A percentile compares a stretch with the other conserved stretches of the same genome.
phyloP scores from a whole-genome alignment of 306 rosid species.

The Arachis hypogaea region DNA sequence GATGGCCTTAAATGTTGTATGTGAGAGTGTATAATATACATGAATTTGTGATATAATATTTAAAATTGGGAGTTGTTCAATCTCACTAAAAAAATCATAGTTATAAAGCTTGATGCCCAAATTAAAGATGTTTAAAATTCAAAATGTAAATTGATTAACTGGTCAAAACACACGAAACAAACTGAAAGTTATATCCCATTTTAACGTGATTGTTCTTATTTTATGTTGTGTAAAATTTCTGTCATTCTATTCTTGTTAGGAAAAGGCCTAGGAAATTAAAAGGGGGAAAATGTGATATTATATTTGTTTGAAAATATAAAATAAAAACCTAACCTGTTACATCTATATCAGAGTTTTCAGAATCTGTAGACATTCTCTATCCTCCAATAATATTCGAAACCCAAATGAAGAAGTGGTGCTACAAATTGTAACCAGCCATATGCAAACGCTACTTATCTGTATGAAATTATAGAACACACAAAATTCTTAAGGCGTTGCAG shows the following conservation, averaged over 20 bases:
- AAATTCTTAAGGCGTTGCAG: not conserved
- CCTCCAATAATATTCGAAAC: conserved; percentile 45
- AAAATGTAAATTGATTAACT: too few relatives aligned
- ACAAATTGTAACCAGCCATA: conserved; percentile 51
- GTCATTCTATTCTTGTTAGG: conserved; percentile 4
- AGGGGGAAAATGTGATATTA: not conserved
- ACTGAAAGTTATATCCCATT: too few relatives aligned
- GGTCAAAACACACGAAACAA: too few relatives aligned
- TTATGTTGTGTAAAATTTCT: not conserved
- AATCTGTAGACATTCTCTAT: conserved; percentile 58
- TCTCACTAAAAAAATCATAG: too few relatives aligned
- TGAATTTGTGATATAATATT: too few relatives aligned
- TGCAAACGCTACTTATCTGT: conserved; percentile 40
- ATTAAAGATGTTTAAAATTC: too few relatives aligned
- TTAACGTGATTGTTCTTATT: too few relatives aligned
- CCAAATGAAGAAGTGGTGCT: conserved; percentile 44
- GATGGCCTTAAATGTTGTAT: too few relatives aligned
- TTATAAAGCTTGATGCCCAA: too few relatives aligned
- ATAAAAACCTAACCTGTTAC: conserved; percentile 50
- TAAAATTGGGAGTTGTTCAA: too few relatives aligned
- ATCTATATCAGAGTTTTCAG: conserved; percentile 46
- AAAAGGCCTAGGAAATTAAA: not conserved
- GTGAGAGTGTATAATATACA: too few relatives aligned
- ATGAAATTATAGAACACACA: conserved; percentile 9
- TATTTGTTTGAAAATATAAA: not conserved